A percentile compares a stretch with the other conserved stretches of the same genome.
phyloP scores from a whole-genome alignment of 331 rosid genomes.

The Arachis monticola region DNA sequence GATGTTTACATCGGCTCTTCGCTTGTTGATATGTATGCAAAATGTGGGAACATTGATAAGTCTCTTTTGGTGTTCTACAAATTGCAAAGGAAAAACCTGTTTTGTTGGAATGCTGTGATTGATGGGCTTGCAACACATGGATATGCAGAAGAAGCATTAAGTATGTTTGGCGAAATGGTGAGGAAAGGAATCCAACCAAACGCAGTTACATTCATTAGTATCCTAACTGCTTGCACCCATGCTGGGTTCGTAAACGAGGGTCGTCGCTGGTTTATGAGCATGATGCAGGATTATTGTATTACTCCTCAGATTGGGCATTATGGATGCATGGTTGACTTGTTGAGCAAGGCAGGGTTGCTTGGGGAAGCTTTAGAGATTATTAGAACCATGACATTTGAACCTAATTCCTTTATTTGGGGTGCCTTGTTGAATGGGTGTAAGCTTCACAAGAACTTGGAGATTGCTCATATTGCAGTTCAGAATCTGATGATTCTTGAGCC shows the following conservation, averaged over 20 bases:
- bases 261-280: slow-evolving; percentile 58
- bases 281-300: slow-evolving; percentile 57
- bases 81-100: slow-evolving; percentile 62
- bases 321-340: slow-evolving; percentile 85
- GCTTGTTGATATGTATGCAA: slow-evolving; percentile 67
- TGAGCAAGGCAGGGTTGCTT: slow-evolving; percentile 78
- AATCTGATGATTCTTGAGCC: slow-evolving; percentile 69
- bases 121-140: slow-evolving; percentile 74
- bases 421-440: slow-evolving; percentile 84
- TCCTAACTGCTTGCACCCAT: slow-evolving; percentile 77
- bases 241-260: slow-evolving; percentile 82
- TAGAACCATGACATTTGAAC: slow-evolving; percentile 56
- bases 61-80: slow-evolving; percentile 76
- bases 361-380: slow-evolving; percentile 73
- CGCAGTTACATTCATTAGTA: slow-evolving; percentile 68
- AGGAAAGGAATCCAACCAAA: slow-evolving; percentile 64
- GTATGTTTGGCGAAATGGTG: slow-evolving; percentile 68
- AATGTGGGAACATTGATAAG: slow-evolving; percentile 75
- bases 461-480: slow-evolving; percentile 57
- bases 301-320: slow-evolving; percentile 69
- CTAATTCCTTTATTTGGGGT: slow-evolving; percentile 80
- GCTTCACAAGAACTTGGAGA: slow-evolving; percentile 61
- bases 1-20: slow-evolving; percentile 84
- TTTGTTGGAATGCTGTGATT: slow-evolving; percentile 81
- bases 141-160: slow-evolving; percentile 27